Conservation (phyloP, 2,329 filamentous ascomycete genomes). For the Trichophyton mentagrophytes region DNA sequence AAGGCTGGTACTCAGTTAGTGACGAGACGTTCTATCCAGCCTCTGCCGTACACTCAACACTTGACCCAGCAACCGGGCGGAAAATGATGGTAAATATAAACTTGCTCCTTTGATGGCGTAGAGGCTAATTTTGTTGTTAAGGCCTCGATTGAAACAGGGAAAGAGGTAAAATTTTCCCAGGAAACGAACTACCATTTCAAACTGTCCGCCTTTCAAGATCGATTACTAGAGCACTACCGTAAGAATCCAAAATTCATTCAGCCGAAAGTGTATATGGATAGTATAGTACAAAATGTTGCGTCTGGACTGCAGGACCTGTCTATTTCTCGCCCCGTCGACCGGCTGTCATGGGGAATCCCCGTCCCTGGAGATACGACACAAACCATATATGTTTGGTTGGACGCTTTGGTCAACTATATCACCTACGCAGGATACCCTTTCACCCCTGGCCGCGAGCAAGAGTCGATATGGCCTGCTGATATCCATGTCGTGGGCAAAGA, state of each 20-base stretch:
- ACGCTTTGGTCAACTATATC: slow-evolving; percentile 87
- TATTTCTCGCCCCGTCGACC: slow-evolving; percentile 65
- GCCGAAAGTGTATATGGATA: slow-evolving; percentile 59
- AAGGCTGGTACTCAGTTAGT: slow-evolving; percentile 92
- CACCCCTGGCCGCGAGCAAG: slow-evolving; percentile 50
- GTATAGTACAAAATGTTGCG: slow-evolving; percentile 64
- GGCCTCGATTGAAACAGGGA: slow-evolving; percentile 71
- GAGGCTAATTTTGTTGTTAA: slow-evolving; percentile 15
- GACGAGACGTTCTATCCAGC: slow-evolving; percentile 94
- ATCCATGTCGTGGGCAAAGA: slow-evolving; percentile 93
- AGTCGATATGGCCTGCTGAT: slow-evolving; percentile 74
- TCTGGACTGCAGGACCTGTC: slow-evolving; percentile 75
- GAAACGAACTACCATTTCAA: slow-evolving; percentile 94
- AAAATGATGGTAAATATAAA: slow-evolving; percentile 55
- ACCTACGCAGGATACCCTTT: slow-evolving; percentile 74
- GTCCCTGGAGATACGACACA: slow-evolving; percentile 75
- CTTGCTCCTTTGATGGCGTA: neutral
- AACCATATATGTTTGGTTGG: slow-evolving; percentile 97
- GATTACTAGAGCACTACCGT: slow-evolving; percentile 64
- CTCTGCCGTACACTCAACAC: slow-evolving; percentile 55
- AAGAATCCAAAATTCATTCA: slow-evolving; percentile 66
- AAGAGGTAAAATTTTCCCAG: slow-evolving; percentile 85
- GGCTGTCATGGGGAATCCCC: slow-evolving; percentile 75
- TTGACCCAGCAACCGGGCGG: slow-evolving; percentile 68
- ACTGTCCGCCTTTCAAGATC: slow-evolving; percentile 68